Percentiles rank a stretch among this genome's conserved stretches.
phyloP scores from a whole-genome alignment of 2,329 filamentous ascomycete genomes.

The Ceratocystis harringtonii region DNA sequence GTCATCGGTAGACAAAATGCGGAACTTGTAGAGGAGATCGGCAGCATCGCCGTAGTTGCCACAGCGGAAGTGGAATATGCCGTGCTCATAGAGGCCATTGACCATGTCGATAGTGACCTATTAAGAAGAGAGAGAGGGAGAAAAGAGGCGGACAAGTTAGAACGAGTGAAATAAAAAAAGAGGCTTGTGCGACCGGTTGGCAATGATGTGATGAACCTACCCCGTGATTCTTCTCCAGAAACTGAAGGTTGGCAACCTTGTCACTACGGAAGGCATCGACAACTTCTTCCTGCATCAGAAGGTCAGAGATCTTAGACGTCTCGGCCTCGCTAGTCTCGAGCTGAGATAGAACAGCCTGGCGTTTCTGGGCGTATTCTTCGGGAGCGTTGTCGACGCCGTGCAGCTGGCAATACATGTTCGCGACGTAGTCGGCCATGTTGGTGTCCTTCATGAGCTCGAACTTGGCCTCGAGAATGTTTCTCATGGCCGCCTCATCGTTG shows the following conservation, averaged over 20 bases:
- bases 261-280: conserved; percentile 83
- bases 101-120: conserved; percentile 89
- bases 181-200: not conserved
- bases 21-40: conserved; percentile 93
- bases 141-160: not conserved
- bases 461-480: conserved; percentile 69
- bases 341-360: conserved; percentile 72
- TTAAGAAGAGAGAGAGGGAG: not conserved
- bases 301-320: conserved; percentile 73
- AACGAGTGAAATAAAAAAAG: not conserved
- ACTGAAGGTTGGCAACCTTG: conserved; percentile 98
- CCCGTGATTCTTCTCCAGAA: conserved; percentile 88
- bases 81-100: conserved; percentile 86
- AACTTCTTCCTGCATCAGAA: conserved; percentile 78
- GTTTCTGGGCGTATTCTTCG: conserved; percentile 74
- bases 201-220: conserved; percentile 29
- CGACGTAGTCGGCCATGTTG: conserved; percentile 98
- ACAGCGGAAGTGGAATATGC: conserved; percentile 95
- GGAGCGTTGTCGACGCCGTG: conserved; percentile 65
- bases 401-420: conserved; percentile 78
- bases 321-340: conserved; percentile 74
- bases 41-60: conserved; percentile 83
- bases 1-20: conserved; percentile 93
- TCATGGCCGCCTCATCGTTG: conserved; percentile 40
- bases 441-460: conserved; percentile 77